Base-by-base conservation (phyloP, 108 stramenopile species). In the Pseudonitzschia multiseries region DNA sequence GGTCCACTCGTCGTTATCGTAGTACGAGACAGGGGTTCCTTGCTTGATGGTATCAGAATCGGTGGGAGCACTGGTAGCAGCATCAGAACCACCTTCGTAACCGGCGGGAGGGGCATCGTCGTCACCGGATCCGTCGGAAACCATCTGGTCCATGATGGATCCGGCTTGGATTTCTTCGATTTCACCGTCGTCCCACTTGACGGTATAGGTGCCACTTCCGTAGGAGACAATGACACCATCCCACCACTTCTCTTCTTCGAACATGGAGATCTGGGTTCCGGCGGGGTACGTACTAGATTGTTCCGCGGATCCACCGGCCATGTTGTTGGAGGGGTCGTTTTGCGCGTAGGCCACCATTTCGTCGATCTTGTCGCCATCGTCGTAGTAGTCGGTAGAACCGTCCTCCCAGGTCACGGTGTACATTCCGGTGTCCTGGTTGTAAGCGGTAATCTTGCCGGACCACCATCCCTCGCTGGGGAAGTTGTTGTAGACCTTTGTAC, bases 381-480 rank as follows among this genome's bases (percentile, higher is more conserved):
- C 43, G 36, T 67, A 67, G 36, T 67, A 67, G n/a, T 67, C 66
- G 12, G 43, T 67, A 22, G 66, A 67, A 9, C 66, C 66, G 26
- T 67, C 66, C 66, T 67, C 66, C 66, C 66, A 67, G 31, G 43
- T 50, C 20, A 67, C 46, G 12, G 66, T 67, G 36, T 67, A 67
- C 43, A 67, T 44, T n/a, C 17, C 66, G 18, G 43, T 18, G 28
- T 20, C 24, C 4, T 15, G 27, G 36, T 12, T 28, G 46, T 48
- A 67, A 22, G 43, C 8, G 5, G 46, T 50, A 41, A 67, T 67
- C 22, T 26, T 48, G 4, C 66, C 66, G 28, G 46, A 18, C 66
- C 66, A 67, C 66, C 66, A 67, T 14, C 66, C 66, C 21, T 67
- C 44, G n/a, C 28, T 50, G 28, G 66, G 66, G 48, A 67, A 67